Evolutionary conservation across 306 rosid genomes (phyloP).

Genomic region (Cyamopsis tetragonoloba): DNA sequence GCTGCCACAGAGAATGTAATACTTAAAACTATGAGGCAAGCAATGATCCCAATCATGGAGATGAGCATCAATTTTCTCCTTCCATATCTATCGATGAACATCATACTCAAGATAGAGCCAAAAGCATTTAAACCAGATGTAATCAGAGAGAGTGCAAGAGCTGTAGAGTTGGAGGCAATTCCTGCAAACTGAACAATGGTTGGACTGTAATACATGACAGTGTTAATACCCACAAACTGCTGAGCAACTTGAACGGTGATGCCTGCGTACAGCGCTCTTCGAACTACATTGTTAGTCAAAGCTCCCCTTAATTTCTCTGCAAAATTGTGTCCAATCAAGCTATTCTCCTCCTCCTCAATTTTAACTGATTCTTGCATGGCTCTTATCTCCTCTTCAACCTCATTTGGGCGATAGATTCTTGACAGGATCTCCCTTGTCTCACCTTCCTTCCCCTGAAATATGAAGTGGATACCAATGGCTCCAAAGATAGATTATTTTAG

Average conservation of each 20-base stretch:
- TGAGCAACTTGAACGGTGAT: conserved; percentile 66
- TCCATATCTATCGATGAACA: conserved; percentile 58
- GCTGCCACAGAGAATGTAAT: conserved; percentile 49
- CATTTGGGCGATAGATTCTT: conserved; percentile 39
- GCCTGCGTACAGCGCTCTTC: conserved; percentile 74
- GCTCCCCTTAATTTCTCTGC: conserved; percentile 40
- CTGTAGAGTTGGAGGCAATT: conserved; percentile 66
- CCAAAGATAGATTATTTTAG: background rate
- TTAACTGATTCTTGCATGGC: conserved; percentile 51
- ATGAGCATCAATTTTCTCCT: conserved; percentile 62
- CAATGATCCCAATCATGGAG: conserved; percentile 57
- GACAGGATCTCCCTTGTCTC: conserved; percentile 45
- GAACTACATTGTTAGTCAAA: conserved; percentile 28
- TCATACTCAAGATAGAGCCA: conserved; percentile 66
- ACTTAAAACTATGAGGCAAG: conserved; percentile 48
- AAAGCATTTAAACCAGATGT: conserved; percentile 68
- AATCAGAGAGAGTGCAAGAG: conserved; percentile 70
- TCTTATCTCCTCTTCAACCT: conserved; percentile 57
- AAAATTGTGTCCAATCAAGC: conserved; percentile 31
- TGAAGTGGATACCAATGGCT: background rate
- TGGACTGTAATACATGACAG: conserved; percentile 88
- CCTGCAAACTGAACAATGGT: conserved; percentile 84
- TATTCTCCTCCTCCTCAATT: conserved; percentile 43
- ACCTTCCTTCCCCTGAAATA: conserved; percentile 44
- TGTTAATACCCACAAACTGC: conserved; percentile 81